Evolutionary conservation across 768 basidiomycete species (phyloP).

Genomic region (Collybia sordida): DNA sequence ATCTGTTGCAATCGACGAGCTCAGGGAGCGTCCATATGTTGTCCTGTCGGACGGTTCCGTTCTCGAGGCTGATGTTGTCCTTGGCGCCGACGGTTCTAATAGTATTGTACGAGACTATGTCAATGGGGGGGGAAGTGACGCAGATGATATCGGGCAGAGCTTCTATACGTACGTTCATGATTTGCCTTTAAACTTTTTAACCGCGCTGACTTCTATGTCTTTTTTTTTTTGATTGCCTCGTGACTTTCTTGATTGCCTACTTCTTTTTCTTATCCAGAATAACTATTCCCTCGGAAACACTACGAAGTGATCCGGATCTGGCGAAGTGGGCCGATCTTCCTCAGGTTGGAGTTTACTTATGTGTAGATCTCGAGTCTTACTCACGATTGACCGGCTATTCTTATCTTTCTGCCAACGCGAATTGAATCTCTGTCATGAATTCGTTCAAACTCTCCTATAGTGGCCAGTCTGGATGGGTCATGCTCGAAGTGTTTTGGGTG

Average conservation of each 20-base stretch:
- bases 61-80: constrained; percentile 42
- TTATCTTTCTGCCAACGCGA: background rate
- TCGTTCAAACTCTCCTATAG: constrained; percentile 6
- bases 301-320: constrained; percentile 40
- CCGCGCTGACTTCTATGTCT: no score
- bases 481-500: constrained; percentile 22
- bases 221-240: no score
- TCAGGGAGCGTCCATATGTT: constrained; percentile 20
- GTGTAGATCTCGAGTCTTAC: constrained; percentile 5
- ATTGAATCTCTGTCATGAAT: background rate
- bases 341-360: constrained; percentile 22
- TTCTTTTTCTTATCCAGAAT: constrained; percentile 21
- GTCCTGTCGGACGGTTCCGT: constrained; percentile 33
- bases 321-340: constrained; percentile 25
- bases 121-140: constrained; percentile 27
- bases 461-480: constrained; percentile 34
- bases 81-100: constrained; percentile 50
- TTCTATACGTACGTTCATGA: constrained; percentile 37
- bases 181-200: background rate
- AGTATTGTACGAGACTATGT: constrained; percentile 39
- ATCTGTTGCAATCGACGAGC: constrained; percentile 26
- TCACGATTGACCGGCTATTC: background rate
- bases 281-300: constrained; percentile 32
- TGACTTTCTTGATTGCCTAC: background rate
- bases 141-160: constrained; percentile 23